phyloP scores from a whole-genome alignment of 176 grass and related monocot species.

The Poa pratensis region DNA sequence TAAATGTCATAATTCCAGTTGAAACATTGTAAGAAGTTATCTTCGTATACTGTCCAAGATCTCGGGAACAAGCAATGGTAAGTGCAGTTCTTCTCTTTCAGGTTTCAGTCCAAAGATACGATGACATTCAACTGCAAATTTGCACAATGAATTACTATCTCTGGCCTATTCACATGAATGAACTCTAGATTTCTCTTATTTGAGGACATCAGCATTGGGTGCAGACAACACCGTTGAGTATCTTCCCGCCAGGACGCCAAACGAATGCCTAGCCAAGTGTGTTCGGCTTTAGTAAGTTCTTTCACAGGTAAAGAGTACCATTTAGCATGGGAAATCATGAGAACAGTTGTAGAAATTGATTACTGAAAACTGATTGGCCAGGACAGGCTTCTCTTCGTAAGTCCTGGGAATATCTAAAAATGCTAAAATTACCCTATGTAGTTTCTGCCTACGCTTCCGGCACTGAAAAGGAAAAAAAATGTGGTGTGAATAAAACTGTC shows the following conservation, averaged over 20 bases:
- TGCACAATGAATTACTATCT: background rate
- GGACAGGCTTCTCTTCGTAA: constrained; percentile 59
- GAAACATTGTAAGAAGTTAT: constrained; percentile 15
- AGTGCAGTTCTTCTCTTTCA: constrained; percentile 53
- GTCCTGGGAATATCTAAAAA: constrained; percentile 59
- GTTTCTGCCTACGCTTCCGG: constrained; percentile 73
- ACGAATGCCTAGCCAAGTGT: constrained; percentile 50
- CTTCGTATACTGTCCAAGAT: constrained; percentile 70
- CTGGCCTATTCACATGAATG: background rate
- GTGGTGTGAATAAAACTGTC: background rate
- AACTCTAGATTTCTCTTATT: constrained; percentile 28
- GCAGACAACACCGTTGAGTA: constrained; percentile 58
- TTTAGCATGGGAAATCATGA: background rate
- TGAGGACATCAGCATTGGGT: constrained; percentile 46
- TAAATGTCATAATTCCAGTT: background rate
- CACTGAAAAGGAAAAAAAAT: constrained; percentile 22
- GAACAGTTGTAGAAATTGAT: constrained; percentile 15
- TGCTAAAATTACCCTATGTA: constrained; percentile 74
- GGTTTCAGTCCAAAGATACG: constrained; percentile 69
- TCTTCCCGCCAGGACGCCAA: constrained; percentile 53
- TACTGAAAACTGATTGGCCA: constrained; percentile 77
- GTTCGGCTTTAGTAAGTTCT: background rate
- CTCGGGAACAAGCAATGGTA: constrained; percentile 71
- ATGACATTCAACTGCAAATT: constrained; percentile 52
- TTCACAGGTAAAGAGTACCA: background rate